Conservation (phyloP, 352 stramenopile genomes). For the Phytophthora sansomeana region DNA sequence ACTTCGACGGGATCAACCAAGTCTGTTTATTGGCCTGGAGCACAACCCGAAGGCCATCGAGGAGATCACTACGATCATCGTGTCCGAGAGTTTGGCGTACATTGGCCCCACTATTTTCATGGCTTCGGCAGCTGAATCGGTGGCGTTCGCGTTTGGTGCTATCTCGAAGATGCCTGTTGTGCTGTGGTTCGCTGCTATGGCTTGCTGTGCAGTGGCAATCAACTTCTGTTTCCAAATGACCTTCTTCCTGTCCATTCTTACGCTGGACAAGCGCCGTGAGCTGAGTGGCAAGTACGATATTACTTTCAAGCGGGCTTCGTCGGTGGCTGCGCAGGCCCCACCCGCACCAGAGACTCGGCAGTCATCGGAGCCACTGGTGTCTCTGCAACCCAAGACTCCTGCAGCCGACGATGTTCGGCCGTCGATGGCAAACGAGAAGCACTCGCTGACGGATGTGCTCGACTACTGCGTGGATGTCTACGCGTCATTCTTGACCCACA, state of each 20-base stretch:
- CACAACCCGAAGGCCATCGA: constrained; percentile 47
- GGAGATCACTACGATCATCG: constrained; percentile 46
- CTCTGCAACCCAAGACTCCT: constrained; percentile 40
- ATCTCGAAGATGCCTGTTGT: constrained; percentile 74
- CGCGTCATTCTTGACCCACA: constrained; percentile 52
- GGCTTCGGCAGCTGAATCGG: constrained; percentile 58
- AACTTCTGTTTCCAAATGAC: constrained; percentile 77
- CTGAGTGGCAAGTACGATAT: constrained; percentile 66
- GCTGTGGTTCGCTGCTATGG: constrained; percentile 72
- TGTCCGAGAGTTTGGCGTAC: constrained; percentile 52
- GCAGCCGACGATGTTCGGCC: constrained; percentile 21
- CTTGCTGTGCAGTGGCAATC: constrained; percentile 58
- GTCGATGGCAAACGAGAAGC: constrained; percentile 24
- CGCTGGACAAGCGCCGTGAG: constrained; percentile 68
- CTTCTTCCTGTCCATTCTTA: constrained; percentile 68
- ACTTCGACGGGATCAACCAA: constrained; percentile 37
- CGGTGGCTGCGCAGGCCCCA: constrained; percentile 14
- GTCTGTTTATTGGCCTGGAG: constrained; percentile 55
- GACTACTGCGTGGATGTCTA: constrained; percentile 59
- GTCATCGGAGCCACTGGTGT: constrained; percentile 31
- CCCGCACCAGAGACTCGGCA: constrained; percentile 29
- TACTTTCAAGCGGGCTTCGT: constrained; percentile 46
- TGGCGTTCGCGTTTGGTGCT: constrained; percentile 66
- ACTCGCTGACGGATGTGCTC: constrained; percentile 34
- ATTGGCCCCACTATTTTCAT: constrained; percentile 77